Conservation (phyloP, 2,329 filamentous ascomycete genomes). For the Phialophora tarda region DNA sequence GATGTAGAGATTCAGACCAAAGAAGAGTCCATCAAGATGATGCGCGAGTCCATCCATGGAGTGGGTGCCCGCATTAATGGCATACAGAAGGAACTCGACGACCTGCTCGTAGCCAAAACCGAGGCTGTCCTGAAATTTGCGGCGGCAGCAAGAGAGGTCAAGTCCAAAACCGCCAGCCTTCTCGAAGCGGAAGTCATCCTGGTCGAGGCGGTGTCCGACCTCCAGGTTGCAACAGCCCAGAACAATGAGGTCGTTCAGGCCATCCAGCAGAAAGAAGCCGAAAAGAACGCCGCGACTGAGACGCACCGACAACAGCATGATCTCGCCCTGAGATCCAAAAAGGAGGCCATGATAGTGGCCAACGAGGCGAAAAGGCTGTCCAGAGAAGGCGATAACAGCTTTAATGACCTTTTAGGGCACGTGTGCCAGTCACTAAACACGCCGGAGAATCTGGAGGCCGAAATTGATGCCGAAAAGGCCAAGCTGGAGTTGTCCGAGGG, state of each 20-base stretch:
- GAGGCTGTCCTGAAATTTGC: constrained; percentile 62
- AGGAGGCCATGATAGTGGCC: constrained; percentile 38
- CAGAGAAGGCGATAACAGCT: constrained; percentile 28
- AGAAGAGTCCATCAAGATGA: constrained; percentile 53
- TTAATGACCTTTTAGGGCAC: constrained; percentile 24
- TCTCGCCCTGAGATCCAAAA: constrained; percentile 26
- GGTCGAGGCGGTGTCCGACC: constrained; percentile 84
- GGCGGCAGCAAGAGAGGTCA: constrained; percentile 67
- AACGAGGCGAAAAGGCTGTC: constrained; percentile 42
- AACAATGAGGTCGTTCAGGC: constrained; percentile 64
- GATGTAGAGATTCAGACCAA: constrained; percentile 49
- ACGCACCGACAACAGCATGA: constrained; percentile 33
- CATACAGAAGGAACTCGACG: constrained; percentile 62
- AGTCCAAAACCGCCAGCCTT: constrained; percentile 65
- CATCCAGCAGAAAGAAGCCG: constrained; percentile 49
- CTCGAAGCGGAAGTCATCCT: constrained; percentile 72
- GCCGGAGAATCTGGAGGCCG: constrained; percentile 69
- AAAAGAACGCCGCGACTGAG: constrained; percentile 16
- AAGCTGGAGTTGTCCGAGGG: constrained; percentile 73
- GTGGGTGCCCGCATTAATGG: constrained; percentile 57
- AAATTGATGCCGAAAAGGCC: constrained; percentile 75
- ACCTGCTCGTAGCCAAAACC: constrained; percentile 62
- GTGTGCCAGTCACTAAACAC: constrained; percentile 57
- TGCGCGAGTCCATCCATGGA: constrained; percentile 49
- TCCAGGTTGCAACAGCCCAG: constrained; percentile 69